Base-by-base conservation (phyloP, 371 early-diverging fungal genomes). In the Encephalitozoon cuniculi region DNA sequence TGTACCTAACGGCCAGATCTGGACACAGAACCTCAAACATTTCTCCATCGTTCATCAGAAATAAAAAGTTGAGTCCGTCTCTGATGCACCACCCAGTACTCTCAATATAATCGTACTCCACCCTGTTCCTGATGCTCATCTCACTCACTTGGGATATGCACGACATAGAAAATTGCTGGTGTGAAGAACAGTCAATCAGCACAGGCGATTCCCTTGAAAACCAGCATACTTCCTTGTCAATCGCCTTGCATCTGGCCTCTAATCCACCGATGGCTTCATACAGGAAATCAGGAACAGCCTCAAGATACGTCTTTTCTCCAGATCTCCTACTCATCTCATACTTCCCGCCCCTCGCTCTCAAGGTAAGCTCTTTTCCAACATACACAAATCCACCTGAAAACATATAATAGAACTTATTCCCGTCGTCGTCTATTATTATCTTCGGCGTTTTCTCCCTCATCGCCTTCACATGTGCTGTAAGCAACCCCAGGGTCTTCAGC, bases 81-180 rank as follows among this genome's bases (percentile, higher is more conserved):
- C 54, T 69, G 7, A 69, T 52, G 39, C 70, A 69, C 70, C 70
- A 69, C 9, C 70, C 70, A 39, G 40, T 21, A 41, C 39, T 39
- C 12, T 30, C 15, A 9, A 40, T 52, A 28, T 53, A 43, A 4
- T 54, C 23, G 8, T 69, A 69, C 4, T 15, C 3, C 25, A 12
- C 54, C 21, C 53, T 37, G 11, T 18, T 28, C 25, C 52, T 23
- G 8, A 69, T 54, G 12, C 53, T 69, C 70, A 69, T 69, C 21
- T 69, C 70, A n/a, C 59, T 59, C 37, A 37, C 59, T 37, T 59
- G 34, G 2, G 59, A 30, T 34, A 37, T 18, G 12, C 34, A 59
- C 15, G 59, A 28, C 59, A 59, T 59, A 9, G 59, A 59, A 11
- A 59, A 28, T 18, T 59, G 59, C 34, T 59, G 59, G 18, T 59